A percentile compares a stretch with the other conserved stretches of the same genome.
Evolutionary conservation across 345 rosid genomes (phyloP).

Genomic region (Rhodamnia rubescens): DNA sequence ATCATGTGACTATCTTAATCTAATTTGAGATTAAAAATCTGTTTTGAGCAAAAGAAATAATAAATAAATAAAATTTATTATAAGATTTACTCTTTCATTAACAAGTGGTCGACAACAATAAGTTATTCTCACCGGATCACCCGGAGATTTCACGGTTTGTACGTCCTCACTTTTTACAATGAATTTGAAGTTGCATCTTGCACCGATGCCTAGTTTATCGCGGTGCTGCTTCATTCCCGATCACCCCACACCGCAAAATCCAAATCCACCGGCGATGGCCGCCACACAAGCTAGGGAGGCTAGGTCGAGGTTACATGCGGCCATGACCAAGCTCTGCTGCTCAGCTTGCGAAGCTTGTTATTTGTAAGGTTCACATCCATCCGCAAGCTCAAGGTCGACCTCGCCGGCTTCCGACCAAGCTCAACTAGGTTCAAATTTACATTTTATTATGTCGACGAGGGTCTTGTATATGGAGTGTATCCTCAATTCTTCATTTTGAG

Average conservation of each 20-base stretch:
- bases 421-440: background rate
- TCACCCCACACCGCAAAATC: no score
- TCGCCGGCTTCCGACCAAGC: background rate
- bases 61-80: no score
- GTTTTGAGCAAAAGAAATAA: no score
- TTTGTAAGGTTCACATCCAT: background rate
- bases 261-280: background rate
- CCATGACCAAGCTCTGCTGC: background rate
- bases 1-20: no score
- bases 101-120: no score
- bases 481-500: background rate
- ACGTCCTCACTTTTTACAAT: background rate
- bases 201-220: background rate
- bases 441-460: background rate
- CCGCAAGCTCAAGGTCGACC: background rate
- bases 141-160: background rate
- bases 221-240: background rate
- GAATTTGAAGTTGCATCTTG: background rate
- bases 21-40: no score
- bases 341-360: background rate
- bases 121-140: no score
- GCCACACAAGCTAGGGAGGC: background rate
- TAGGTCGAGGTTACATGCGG: background rate
- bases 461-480: background rate
- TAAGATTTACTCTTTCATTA: no score